Percentiles rank a stretch among this genome's conserved stretches.
Evolutionary conservation across 208 protist genomes (phyloP).

Genomic region (Acanthamoeba quina): DNA sequence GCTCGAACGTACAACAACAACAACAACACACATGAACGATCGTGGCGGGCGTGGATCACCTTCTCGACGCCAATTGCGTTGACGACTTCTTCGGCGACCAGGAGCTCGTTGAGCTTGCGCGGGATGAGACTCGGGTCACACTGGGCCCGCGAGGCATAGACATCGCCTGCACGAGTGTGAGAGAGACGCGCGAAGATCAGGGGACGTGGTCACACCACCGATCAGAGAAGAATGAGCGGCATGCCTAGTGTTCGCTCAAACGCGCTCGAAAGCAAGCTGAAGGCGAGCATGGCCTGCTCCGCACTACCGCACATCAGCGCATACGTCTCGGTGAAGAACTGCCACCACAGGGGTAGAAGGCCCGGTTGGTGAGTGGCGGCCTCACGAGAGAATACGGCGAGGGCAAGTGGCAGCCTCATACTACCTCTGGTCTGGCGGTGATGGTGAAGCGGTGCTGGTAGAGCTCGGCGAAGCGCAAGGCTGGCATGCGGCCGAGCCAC

Average conservation of each 20-base stretch:
- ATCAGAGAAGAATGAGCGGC: not conserved
- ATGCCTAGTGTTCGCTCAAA: conserved; percentile 34
- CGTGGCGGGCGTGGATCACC: not conserved
- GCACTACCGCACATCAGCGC: not conserved
- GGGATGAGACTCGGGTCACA: not conserved
- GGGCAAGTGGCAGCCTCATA: not conserved
- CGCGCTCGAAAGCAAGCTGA: conserved; percentile 11
- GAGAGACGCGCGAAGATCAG: not conserved
- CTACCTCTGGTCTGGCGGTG: conserved; percentile 12
- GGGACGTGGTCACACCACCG: not conserved
- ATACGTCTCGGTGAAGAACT: conserved; percentile 23
- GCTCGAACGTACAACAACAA: not conserved
- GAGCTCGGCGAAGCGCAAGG: conserved; percentile 5
- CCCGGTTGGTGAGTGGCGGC: no score
- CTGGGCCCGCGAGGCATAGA: not conserved
- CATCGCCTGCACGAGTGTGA: not conserved
- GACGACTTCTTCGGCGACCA: not conserved
- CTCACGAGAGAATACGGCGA: not conserved
- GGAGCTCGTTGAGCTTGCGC: conserved; percentile 51
- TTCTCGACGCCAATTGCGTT: not conserved
- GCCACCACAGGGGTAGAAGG: not conserved
- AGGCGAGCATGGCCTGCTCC: conserved; percentile 21
- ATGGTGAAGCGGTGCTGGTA: conserved; percentile 7
- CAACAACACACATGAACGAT: not conserved
- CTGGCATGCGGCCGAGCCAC: not conserved